Percentiles rank a stretch among this genome's conserved stretches.
These are phyloP conservation scores for Wickerhamiella qilinensis DNA, from an alignment of 805 yeast species.

Conservation along the genomic window DNA sequence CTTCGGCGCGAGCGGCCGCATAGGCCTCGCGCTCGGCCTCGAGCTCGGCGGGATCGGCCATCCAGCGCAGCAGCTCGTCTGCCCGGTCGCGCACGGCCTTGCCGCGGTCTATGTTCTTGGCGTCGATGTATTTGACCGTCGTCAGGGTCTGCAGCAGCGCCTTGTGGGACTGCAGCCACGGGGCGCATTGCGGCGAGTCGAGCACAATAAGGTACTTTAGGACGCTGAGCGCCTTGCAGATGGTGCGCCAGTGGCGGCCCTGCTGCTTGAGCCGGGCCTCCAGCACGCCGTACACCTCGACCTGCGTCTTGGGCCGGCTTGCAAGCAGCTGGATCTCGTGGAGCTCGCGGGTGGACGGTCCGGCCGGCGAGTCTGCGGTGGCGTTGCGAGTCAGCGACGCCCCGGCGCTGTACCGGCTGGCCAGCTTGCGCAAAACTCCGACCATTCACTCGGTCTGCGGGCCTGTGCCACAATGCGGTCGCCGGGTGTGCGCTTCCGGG, in stretches of 20 bases:
- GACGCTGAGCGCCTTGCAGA: slow-evolving; percentile 15
- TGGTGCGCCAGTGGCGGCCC: slow-evolving; percentile 16
- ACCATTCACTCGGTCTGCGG: too few relatives aligned
- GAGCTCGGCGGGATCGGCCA: slow-evolving; percentile 16
- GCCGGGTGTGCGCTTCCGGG: too few relatives aligned
- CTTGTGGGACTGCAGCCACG: slow-evolving; percentile 10
- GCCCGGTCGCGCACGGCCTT: slow-evolving; percentile 20
- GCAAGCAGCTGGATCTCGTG: slow-evolving; percentile 11
- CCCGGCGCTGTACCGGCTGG: slow-evolving; percentile 5
- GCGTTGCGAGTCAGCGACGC: slow-evolving; percentile 12
- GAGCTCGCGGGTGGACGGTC: slow-evolving; percentile 14
- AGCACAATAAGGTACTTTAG: slow-evolving; percentile 14
- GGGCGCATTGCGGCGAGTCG: slow-evolving; percentile 11
- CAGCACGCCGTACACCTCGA: slow-evolving; percentile 11
- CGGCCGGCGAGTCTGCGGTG: slow-evolving; percentile 13
- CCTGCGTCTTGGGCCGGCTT: slow-evolving; percentile 8
- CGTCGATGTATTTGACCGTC: slow-evolving; percentile 8
- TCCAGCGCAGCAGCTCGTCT: slow-evolving; percentile 13
- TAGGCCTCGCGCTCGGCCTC: slow-evolving; percentile 17
- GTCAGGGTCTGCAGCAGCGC: slow-evolving; percentile 6
- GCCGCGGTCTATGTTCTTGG: slow-evolving; percentile 20
- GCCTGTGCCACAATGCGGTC: too few relatives aligned
- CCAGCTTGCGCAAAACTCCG: background rate
- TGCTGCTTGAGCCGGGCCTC: slow-evolving; percentile 12
- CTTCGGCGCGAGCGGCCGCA: slow-evolving; percentile 15